These are phyloP conservation scores for Phialocephala sp. DNA, from an alignment of 2,329 filamentous ascomycete genomes.

Conservation along the genomic window DNA sequence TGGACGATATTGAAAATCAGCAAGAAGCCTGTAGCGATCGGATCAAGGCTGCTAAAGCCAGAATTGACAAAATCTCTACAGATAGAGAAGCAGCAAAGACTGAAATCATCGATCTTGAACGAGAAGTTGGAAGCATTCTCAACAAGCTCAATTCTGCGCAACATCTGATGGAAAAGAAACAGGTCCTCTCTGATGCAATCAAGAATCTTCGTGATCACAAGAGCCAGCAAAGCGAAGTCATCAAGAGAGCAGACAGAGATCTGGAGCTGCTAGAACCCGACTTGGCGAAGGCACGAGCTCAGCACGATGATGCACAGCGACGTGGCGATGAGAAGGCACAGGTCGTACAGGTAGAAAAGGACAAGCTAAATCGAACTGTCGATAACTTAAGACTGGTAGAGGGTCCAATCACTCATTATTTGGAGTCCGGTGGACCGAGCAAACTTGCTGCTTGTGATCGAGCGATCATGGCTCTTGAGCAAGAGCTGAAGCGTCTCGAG, in stretches of 20 bases:
- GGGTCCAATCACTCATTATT: slow-evolving; percentile 79
- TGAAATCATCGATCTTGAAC: slow-evolving; percentile 72
- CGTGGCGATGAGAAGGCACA: slow-evolving; percentile 76
- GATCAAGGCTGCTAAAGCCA: slow-evolving; percentile 66
- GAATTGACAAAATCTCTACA: slow-evolving; percentile 66
- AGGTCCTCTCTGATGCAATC: slow-evolving; percentile 71
- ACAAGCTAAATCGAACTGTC: slow-evolving; percentile 73
- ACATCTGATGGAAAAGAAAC: slow-evolving; percentile 83
- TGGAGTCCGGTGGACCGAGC: slow-evolving; percentile 73
- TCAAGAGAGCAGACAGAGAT: slow-evolving; percentile 73
- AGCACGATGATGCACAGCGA: slow-evolving; percentile 76
- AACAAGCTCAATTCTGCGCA: slow-evolving; percentile 73
- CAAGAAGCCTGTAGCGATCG: slow-evolving; percentile 71
- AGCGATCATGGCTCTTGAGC: slow-evolving; percentile 71
- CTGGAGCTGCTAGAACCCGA: slow-evolving; percentile 77
- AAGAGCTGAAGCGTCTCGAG: slow-evolving; percentile 68
- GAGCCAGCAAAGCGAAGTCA: slow-evolving; percentile 69
- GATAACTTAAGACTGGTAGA: slow-evolving; percentile 79
- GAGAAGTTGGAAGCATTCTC: slow-evolving; percentile 76
- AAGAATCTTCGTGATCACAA: slow-evolving; percentile 74
- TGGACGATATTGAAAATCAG: slow-evolving; percentile 84
- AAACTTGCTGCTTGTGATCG: slow-evolving; percentile 73
- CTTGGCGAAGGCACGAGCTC: slow-evolving; percentile 75
- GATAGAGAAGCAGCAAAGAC: slow-evolving; percentile 76
- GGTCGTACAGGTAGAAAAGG: slow-evolving; percentile 72